phyloP scores from a whole-genome alignment of 2,329 filamentous ascomycete genomes.

The Camillea tinctor region DNA sequence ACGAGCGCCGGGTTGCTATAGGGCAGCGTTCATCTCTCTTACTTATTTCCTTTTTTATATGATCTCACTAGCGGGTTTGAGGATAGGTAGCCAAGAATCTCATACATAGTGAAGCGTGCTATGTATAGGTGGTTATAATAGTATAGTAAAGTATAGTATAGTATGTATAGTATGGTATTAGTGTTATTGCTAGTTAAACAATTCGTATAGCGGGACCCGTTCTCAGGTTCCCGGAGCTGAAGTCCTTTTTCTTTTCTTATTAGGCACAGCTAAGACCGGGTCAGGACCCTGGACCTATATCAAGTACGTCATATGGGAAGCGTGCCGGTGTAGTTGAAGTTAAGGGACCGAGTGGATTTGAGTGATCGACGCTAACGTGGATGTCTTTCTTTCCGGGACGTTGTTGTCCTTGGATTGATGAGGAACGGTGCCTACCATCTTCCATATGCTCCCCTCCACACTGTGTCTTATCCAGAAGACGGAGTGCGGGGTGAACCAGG shows the following conservation, averaged over 20 bases:
- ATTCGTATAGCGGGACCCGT: too few species aligned
- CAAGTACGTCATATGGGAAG: neutral
- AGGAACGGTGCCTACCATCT: neutral
- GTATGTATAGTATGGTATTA: too few species aligned
- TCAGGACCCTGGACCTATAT: neutral
- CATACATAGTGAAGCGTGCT: neutral
- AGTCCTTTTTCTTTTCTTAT: neutral
- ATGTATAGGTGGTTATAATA: neutral
- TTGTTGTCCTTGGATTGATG: neutral
- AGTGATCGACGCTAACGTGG: neutral
- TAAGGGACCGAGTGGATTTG: neutral
- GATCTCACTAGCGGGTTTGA: neutral
- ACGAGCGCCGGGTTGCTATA: neutral
- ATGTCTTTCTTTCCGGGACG: neutral
- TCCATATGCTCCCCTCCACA: neutral
- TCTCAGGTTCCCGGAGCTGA: neutral
- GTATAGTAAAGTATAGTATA: too few species aligned
- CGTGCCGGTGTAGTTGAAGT: neutral
- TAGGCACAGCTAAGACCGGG: neutral
- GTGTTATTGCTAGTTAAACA: neutral
- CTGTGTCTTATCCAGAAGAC: neutral
- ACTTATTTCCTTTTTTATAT: neutral
- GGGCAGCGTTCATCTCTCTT: neutral
- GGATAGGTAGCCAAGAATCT: neutral
- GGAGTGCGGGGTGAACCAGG: neutral